These are phyloP conservation scores for Phyllosticta ampelicida DNA, from an alignment of 2,329 filamentous ascomycete species.

Conservation along the genomic window DNA sequence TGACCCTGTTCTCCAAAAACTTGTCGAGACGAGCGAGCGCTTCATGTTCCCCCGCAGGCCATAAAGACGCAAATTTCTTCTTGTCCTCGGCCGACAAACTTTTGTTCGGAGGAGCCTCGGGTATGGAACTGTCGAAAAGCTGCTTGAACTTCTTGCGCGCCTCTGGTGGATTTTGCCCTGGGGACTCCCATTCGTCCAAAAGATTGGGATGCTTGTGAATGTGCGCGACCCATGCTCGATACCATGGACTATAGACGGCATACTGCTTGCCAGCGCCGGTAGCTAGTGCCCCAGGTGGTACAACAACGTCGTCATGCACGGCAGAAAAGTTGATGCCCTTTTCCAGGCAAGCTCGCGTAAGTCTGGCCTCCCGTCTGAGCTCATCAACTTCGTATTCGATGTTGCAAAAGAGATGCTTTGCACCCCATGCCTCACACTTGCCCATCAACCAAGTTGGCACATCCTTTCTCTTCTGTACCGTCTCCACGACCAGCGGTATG, in stretches of 20 bases:
- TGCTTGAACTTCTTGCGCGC: conserved; percentile 39
- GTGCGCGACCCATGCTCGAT: conserved; percentile 61
- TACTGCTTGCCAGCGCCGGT: conserved; percentile 68
- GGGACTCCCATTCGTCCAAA: conserved; percentile 50
- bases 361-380: conserved; percentile 59
- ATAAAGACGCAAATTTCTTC: conserved; percentile 47
- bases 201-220: conserved; percentile 59
- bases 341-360: conserved; percentile 51
- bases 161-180: conserved; percentile 42
- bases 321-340: conserved; percentile 59
- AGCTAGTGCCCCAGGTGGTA: conserved; percentile 57
- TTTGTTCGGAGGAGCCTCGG: conserved; percentile 54
- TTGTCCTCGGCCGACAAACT: conserved; percentile 48
- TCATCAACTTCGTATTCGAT: conserved; percentile 91
- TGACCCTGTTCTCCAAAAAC: conserved; percentile 56
- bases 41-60: conserved; percentile 67
- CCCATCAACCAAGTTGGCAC: conserved; percentile 53
- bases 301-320: conserved; percentile 72
- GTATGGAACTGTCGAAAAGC: conserved; percentile 53
- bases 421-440: conserved; percentile 60
- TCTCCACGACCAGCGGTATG: conserved; percentile 70
- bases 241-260: conserved; percentile 78
- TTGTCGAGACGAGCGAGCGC: conserved; percentile 51
- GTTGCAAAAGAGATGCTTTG: conserved; percentile 67
- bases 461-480: conserved; percentile 52